Base-by-base conservation (phyloP, 495 filamentous ascomycete species). In the Aspergillus sclerotiicarbonarius region DNA sequence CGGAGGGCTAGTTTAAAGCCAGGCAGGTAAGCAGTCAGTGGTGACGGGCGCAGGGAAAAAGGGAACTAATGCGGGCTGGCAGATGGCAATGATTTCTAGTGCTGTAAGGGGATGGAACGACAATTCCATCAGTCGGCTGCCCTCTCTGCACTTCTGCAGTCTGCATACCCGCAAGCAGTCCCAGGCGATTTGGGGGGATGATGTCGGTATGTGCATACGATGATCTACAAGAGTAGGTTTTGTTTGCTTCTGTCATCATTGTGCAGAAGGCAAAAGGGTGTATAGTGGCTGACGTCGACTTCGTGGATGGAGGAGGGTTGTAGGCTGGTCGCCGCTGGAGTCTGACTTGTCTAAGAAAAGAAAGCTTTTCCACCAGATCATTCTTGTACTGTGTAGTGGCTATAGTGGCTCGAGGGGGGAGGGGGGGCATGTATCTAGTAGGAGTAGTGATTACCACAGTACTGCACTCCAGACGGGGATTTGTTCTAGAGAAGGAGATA, bases 401-500 rank as follows among this genome's bases (percentile, higher is more conserved):
- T 25, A 5, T 2, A 25, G 25, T 25, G 25, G 25, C 25, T 25
- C 25, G 25, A 25, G 25, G 25, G 25, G 5, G 25, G 25, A 5
- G 5, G 25, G 25, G 25, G 5, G 25, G 25, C 25, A 25, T 25
- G 25, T 25, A 25, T 25, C 25, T 25, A 33, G 29, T 16, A 48
- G 19, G 16, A 8, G 50, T 41, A 25, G 35, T 19, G 51, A 43
- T 53, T 35, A 32, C 25, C 25, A 25, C 25, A 25, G 25, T 25
- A 25, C 51, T 53, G 33, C 32, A 41, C 30, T 57, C 54, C 54
- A 53, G 20, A 50, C 37, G 51, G 61, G 58, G 53, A 56, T 57
- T 59, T 56, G 25, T 51, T 55, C 56, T 47, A 56, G 51, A 52
- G 43, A 50, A 52, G 44, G 61, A 72, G 74, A 77, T 77, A 77